Conservation (phyloP, 257 asterid species). For the Cruciata laevipes region DNA sequence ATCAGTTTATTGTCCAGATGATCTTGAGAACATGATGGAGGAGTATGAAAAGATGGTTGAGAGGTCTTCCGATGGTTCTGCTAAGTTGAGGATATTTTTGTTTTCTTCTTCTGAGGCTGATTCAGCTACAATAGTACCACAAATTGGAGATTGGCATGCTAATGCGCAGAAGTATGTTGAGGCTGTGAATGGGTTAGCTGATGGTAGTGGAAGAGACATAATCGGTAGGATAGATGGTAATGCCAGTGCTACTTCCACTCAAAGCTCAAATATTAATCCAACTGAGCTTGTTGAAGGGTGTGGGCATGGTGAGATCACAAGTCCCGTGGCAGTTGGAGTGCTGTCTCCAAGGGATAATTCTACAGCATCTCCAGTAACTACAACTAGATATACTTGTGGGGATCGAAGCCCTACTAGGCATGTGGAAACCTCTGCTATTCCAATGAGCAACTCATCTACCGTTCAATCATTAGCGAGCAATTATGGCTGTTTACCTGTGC, state of each 20-base stretch:
- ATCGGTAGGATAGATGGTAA: slow-evolving; percentile 62
- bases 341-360: slow-evolving; percentile 41
- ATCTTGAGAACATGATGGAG: slow-evolving; percentile 98
- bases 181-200: slow-evolving; percentile 80
- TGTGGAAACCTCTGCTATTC: slow-evolving; percentile 39
- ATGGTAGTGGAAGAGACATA: slow-evolving; percentile 32
- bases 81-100: slow-evolving; percentile 82
- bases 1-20: slow-evolving; percentile 84
- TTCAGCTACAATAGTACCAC: slow-evolving; percentile 29
- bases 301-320: slow-evolving; percentile 40
- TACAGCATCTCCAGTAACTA: slow-evolving; percentile 33
- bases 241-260: slow-evolving; percentile 63
- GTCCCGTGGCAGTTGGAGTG: slow-evolving; percentile 39
- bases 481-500: slow-evolving; percentile 25
- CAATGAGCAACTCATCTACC: slow-evolving; percentile 35
- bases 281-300: slow-evolving; percentile 50
- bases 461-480: slow-evolving; percentile 32
- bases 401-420: slow-evolving; percentile 32
- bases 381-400: slow-evolving; percentile 29
- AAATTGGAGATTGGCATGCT: slow-evolving; percentile 59
- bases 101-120: slow-evolving; percentile 77
- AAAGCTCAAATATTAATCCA: slow-evolving; percentile 58
- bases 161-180: slow-evolving; percentile 78
- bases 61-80: slow-evolving; percentile 73
- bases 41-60: slow-evolving; percentile 77